A percentile compares a stretch with the other conserved stretches of the same genome.
Conservation (phyloP, 2,329 filamentous ascomycete species). For the Aureobasidium sp. region DNA sequence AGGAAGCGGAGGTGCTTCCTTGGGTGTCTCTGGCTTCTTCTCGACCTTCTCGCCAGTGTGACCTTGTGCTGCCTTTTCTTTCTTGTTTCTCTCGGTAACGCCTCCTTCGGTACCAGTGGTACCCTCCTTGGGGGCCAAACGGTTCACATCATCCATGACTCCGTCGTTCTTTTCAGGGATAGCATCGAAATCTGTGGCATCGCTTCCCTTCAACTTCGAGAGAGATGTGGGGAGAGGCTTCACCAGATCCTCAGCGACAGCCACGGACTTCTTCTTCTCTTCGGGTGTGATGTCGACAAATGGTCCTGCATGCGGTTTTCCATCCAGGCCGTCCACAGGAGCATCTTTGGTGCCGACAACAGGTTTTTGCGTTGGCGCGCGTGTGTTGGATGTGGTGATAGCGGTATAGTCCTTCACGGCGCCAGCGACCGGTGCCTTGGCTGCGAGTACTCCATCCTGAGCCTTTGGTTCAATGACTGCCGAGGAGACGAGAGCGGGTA, state of each 20-base stretch:
- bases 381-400: slow-evolving; percentile 7
- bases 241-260: slow-evolving; percentile 11
- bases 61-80: slow-evolving; percentile 55
- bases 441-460: slow-evolving; percentile 19
- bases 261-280: slow-evolving; percentile 20
- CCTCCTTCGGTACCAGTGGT: slow-evolving; percentile 84
- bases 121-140: slow-evolving; percentile 68
- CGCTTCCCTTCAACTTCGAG: slow-evolving; percentile 38
- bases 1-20: slow-evolving; percentile 73
- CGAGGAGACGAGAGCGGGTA: slow-evolving; percentile 47
- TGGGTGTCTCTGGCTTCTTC: slow-evolving; percentile 74
- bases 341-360: slow-evolving; percentile 61
- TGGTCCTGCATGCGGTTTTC: slow-evolving; percentile 84
- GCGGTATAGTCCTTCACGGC: slow-evolving; percentile 25
- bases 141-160: slow-evolving; percentile 84
- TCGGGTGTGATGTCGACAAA: slow-evolving; percentile 49
- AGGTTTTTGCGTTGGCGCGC: slow-evolving; percentile 14
- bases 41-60: slow-evolving; percentile 61
- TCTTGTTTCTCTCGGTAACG: slow-evolving; percentile 78
- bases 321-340: slow-evolving; percentile 86
- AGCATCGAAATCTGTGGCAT: slow-evolving; percentile 26
- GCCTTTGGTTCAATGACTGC: slow-evolving; percentile 23
- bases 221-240: slow-evolving; percentile 28
- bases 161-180: slow-evolving; percentile 57
- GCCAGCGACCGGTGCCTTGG: slow-evolving; percentile 12